Conservation (phyloP, 306 rosid species). For the Cajanus cajan region DNA sequence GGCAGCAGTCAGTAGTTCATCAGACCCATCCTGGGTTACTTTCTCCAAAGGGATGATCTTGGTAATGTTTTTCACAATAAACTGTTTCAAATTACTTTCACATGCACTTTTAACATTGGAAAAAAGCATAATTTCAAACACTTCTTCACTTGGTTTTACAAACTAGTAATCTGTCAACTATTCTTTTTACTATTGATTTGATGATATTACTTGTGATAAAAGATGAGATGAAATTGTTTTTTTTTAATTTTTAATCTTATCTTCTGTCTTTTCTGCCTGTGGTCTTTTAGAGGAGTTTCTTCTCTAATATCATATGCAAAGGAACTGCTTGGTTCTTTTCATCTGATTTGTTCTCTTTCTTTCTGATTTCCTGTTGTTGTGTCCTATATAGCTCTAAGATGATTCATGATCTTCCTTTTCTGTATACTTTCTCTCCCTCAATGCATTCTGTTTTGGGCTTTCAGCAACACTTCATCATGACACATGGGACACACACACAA, state of each 20-base stretch:
- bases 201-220: background rate
- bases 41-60: background rate
- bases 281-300: background rate
- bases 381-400: background rate
- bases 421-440: background rate
- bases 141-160: background rate
- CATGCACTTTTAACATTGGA: background rate
- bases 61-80: background rate
- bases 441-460: background rate
- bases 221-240: background rate
- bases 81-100: background rate
- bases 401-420: background rate
- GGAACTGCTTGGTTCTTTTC: background rate
- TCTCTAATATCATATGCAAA: background rate
- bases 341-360: background rate
- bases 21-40: slow-evolving; percentile 2
- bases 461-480: background rate
- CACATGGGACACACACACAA: background rate
- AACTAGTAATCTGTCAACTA: background rate
- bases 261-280: background rate
- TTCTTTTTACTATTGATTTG: background rate
- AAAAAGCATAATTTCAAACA: background rate
- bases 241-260: background rate
- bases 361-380: background rate
- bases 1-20: background rate